A percentile compares a stretch with the other conserved stretches of the same genome.
Evolutionary conservation across 108 stramenopile species (phyloP).

Genomic region (Poteriospumella lacustris): DNA sequence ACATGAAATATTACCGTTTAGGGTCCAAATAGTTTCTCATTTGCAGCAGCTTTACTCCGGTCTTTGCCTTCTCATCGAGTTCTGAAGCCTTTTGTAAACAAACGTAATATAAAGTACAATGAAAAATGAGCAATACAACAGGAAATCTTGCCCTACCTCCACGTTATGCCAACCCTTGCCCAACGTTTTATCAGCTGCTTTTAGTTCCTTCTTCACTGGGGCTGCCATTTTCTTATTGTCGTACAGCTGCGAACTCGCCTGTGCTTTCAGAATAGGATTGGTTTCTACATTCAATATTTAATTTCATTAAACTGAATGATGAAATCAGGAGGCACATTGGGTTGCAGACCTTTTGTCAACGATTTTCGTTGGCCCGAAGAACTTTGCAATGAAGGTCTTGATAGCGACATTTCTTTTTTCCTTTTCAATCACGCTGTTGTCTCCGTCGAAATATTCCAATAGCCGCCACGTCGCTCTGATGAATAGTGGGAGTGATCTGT

Average conservation of each 20-base stretch:
- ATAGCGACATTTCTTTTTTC: no score
- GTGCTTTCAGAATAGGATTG: background rate
- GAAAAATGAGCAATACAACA: background rate
- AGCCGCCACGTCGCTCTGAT: no score
- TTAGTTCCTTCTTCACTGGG: slow-evolving; percentile 2
- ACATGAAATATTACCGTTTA: slow-evolving; percentile 51
- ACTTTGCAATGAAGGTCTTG: no score
- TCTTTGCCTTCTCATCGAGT: slow-evolving; percentile 45
- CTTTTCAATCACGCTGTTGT: no score
- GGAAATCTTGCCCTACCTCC: background rate
- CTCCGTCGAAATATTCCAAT: no score
- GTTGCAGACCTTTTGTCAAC: no score
- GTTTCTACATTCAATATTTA: no score
- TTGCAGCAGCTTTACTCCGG: slow-evolving; percentile 63
- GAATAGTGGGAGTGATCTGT: no score
- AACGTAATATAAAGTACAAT: background rate
- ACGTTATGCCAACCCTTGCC: slow-evolving; percentile 25
- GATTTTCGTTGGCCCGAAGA: no score
- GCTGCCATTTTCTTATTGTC: background rate
- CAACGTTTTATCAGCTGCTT: background rate
- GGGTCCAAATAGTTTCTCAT: slow-evolving; percentile 88
- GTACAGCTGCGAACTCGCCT: background rate
- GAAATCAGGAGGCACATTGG: no score
- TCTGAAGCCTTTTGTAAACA: background rate
- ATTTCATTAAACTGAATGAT: no score